Evolutionary conservation across 1,284 basidiomycete genomes (phyloP), one percentile per base, ranked within the genome.

Genomic region (Cryptococcus neoformans): DNA sequence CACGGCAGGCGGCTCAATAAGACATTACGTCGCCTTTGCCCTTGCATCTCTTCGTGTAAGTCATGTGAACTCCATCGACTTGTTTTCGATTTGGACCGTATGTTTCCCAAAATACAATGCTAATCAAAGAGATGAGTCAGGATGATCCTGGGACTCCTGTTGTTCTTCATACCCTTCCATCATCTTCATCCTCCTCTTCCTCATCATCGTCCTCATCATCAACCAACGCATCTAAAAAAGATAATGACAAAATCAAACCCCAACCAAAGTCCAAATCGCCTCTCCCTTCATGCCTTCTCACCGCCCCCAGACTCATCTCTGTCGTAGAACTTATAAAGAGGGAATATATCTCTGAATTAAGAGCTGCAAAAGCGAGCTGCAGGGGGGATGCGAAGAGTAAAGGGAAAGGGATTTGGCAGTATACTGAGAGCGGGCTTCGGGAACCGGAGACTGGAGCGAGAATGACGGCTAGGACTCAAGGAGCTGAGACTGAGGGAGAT

Each of bases 301-400:
- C 82, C 7, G 83, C 86, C 6, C 84, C 88, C 0, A 83, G 85
- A 0, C 80, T 92, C 7, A 80, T 92, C 51, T 84, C 87, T 0
- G 86, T 91, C 4, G 86, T 85, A 0, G 90, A 93, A 75, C 89
- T 91, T 56, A 84, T 91, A 66, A 92, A 92, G 72, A 83, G 90
- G 38, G 87, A 90, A 67, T 90, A 85, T 68, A 17, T 56, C 35
- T 17, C 39, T 44, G 39, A 40, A 40, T n/a, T 40, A 21, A 39
- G 42, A 28, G 36, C 34, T 16, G 28, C 6, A 46, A 54, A 39
- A 34, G 39, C 35, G 42, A 48, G 12, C n/a, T 10, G 12, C 41
- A 45, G 39, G 41, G 21, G 84, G n/a, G 49, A 55, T 38, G 61
- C 59, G 11, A 62, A 62, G 35, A 58, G 61, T n/a, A 62, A 63